Evolutionary conservation across 2,329 filamentous ascomycete genomes (phyloP), one percentile per base, ranked within the genome.

Genomic region (Macrophomina phaseolina): DNA sequence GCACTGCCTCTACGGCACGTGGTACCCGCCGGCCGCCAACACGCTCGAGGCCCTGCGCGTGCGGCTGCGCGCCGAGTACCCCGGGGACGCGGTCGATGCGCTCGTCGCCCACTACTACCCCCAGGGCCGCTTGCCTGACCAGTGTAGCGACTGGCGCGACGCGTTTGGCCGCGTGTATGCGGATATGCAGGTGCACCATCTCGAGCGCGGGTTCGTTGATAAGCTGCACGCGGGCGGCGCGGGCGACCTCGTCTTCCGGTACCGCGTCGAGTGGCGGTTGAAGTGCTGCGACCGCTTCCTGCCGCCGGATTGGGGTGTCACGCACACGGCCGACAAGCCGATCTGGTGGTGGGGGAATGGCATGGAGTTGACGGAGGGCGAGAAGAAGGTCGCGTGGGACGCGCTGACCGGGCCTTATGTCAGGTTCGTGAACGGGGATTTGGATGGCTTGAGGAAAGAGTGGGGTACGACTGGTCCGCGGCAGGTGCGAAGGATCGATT

Each of bases 261-360:
- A 88, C 69, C 79, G 85, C 1, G 82, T 87, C 67, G 83, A 87
- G 60, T 86, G 82, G 79, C 80, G 85, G 4, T 80, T 83, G 5
- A 73, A 79, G 52, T 85, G 82, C 67, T 80, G 81, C 3, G 81
- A 83, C 53, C 68, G 70, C 5, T 69, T 70, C 3, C 71, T 81
- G 9, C 84, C 84, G 1, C 74, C 73, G 1, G 76, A 80, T 48
- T 87, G 83, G 81, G 84, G 83, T 2, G 84, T 84, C 2, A 87
- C 85, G 16, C 86, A 88, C 71, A 79, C 80, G 0, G 83, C 83
- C 0, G 85, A 88, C 68, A 78, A 83, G 71, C 75, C 79, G 5
- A 81, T 87, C 36, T 88, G 86, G 86, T 85, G 86, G 66, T 87
- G 81, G 81, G 86, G 85, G 0, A 80, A 83, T 69, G 67, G 70